Conservation (phyloP, 2,329 filamentous ascomycete species). For the Ustulina deusta region DNA sequence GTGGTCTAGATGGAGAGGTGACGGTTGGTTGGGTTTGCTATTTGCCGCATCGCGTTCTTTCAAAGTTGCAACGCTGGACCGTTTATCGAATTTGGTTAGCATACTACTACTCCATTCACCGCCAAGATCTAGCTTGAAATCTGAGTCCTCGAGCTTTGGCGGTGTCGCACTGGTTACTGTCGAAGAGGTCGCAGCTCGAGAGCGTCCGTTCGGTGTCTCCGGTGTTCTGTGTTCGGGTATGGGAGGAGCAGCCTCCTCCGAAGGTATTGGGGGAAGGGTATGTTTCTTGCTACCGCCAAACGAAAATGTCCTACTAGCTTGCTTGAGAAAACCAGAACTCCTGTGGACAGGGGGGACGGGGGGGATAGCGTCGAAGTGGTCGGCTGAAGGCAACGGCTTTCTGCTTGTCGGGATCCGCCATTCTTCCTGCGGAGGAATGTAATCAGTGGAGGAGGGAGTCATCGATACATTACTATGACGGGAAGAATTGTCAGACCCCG, state of each 20-base stretch:
- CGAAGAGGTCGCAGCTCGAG: constrained; percentile 65
- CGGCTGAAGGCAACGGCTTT: constrained; percentile 52
- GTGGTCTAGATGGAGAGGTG: constrained; percentile 62
- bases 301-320: constrained; percentile 69
- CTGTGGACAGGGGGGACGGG: constrained; percentile 59
- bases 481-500: constrained; percentile 70
- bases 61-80: constrained; percentile 63
- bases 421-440: constrained; percentile 55
- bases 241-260: constrained; percentile 55
- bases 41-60: constrained; percentile 59
- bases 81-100: constrained; percentile 67
- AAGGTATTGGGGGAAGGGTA: constrained; percentile 51
- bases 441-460: constrained; percentile 68
- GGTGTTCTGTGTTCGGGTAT: constrained; percentile 49
- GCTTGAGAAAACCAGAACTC: constrained; percentile 65
- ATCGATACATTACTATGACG: constrained; percentile 73
- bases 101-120: constrained; percentile 69
- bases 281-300: constrained; percentile 69
- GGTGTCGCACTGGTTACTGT: constrained; percentile 66
- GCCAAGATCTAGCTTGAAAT: constrained; percentile 65
- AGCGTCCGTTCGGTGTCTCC: constrained; percentile 53
- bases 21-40: constrained; percentile 60
- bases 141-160: constrained; percentile 60
- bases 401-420: constrained; percentile 56
- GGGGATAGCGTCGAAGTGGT: constrained; percentile 48